Base-by-base conservation (phyloP, 352 stramenopile genomes). In the Pythium scleroteichum region DNA sequence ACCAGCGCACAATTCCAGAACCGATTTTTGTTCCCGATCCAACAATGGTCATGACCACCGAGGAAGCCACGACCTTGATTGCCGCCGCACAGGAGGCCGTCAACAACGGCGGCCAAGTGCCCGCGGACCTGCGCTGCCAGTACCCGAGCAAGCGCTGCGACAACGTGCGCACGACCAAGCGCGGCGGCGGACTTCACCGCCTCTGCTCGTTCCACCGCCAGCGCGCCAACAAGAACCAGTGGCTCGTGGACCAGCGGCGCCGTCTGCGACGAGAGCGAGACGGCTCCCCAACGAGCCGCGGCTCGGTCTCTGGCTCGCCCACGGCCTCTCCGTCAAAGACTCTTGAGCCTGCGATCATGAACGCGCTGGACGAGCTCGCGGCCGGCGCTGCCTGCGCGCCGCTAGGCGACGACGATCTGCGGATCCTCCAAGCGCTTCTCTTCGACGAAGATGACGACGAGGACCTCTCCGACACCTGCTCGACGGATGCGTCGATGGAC, bases 221-320 rank as follows among this genome's bases (percentile, higher is more conserved):
- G 41, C 52, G 52, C 52, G 59, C 59, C 59, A 66, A 66, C 59
- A 66, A 66, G 50, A 66, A 66, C 59, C 59, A 66, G 35, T 66
- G 59, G 59, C 59, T 66, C 49, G 59, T 66, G 10, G 59, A 66
- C 50, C 59, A 66, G 50, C 59, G 59, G 19, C 59, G 59, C 33
- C 59, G 59, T 29, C 23, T 60, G 49, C 59, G 59, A 19, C 59
- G 59, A 19, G 59, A 66, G 38, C 59, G 40, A 17, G 59, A 66
- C 17, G 59, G 48, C 39, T 24, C 50, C 22, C 57, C 22, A 26
- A 49, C 10, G 20, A 27, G 32, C 19, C 33, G 4, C 41, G 32
- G 41, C 42, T 24, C 6, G 17, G 17, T 20, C 38, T 44, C 38
- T 8, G 27, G 38, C 42, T 46, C 24, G 41, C 53, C 41, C 6